phyloP scores from a whole-genome alignment of 106 monocot genomes.

The Dioscorea zingiberensis region DNA sequence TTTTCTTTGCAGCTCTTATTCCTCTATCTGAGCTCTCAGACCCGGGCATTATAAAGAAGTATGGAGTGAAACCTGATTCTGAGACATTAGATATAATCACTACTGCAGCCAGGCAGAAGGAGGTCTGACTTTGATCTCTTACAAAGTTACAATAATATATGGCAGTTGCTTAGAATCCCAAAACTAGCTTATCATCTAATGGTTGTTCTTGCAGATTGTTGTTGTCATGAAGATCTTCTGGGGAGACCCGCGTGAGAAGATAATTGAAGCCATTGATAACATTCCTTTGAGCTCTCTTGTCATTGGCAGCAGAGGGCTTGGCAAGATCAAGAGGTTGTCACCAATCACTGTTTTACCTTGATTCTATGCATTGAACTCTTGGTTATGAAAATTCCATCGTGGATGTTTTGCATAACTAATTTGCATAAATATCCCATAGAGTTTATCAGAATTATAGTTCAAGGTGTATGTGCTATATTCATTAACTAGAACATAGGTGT shows the following conservation, averaged over 20 bases:
- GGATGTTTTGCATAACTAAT: too few relatives aligned
- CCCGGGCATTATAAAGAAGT: slow-evolving; percentile 55
- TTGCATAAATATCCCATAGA: too few relatives aligned
- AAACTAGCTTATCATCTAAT: too few relatives aligned
- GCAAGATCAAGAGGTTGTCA: slow-evolving; percentile 69
- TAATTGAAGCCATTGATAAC: slow-evolving; percentile 62
- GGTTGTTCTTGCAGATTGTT: slow-evolving; percentile 38
- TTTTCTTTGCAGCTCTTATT: slow-evolving; percentile 52
- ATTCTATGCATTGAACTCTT: too few relatives aligned
- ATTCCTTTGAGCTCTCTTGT: slow-evolving; percentile 70
- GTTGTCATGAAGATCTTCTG: slow-evolving; percentile 74
- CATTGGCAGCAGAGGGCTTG: slow-evolving; percentile 71
- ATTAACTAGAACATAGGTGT: too few relatives aligned
- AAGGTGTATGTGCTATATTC: too few relatives aligned
- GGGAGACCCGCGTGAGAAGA: slow-evolving; percentile 86
- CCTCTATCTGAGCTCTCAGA: slow-evolving; percentile 68
- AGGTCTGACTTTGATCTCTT: slow-evolving; percentile 20
- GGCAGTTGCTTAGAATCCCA: too few relatives aligned
- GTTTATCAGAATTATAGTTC: too few relatives aligned
- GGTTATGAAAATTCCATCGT: too few relatives aligned
- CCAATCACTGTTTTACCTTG: background rate
- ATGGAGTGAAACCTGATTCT: slow-evolving; percentile 67
- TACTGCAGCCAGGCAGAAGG: slow-evolving; percentile 57
- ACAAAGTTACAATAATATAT: too few relatives aligned
- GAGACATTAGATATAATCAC: slow-evolving; percentile 66